These are phyloP conservation scores for Glaciozyma martinii DNA, from an alignment of 768 basidiomycete species.

Conservation along the genomic window DNA sequence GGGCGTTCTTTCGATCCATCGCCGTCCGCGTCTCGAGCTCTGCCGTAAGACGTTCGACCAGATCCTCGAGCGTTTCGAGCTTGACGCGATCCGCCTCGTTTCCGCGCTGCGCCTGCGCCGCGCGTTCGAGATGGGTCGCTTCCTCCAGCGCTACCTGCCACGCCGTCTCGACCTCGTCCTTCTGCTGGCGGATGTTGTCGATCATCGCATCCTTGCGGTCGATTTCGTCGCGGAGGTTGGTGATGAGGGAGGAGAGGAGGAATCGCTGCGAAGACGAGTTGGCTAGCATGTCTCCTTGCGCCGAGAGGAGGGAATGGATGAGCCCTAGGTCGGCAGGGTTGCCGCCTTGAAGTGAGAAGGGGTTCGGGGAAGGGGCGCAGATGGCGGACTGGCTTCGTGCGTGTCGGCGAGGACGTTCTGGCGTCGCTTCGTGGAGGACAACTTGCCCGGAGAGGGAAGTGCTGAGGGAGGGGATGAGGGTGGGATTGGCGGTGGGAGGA, in stretches of 20 bases:
- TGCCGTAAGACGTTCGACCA: slow-evolving; percentile 16
- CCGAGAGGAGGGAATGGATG: slow-evolving; percentile 21
- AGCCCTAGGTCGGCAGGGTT: slow-evolving; percentile 1
- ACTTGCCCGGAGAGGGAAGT: neutral
- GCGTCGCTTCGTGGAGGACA: slow-evolving; percentile 11
- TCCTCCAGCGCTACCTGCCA: neutral
- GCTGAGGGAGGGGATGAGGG: neutral
- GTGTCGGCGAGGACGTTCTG: slow-evolving; percentile 9
- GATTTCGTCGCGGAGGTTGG: slow-evolving; percentile 21
- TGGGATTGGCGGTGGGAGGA: neutral
- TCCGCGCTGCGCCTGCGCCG: neutral
- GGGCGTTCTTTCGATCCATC: neutral
- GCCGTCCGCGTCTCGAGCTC: slow-evolving; percentile 25
- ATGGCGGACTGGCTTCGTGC: slow-evolving; percentile 10
- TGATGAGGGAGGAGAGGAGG: slow-evolving; percentile 15
- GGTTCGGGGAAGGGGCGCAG: slow-evolving; percentile 5
- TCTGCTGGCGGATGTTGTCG: slow-evolving; percentile 12
- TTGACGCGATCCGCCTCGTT: neutral
- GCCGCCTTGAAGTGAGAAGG: neutral
- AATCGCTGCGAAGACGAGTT: slow-evolving; percentile 12
- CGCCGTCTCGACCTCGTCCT: slow-evolving; percentile 2
- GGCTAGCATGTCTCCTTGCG: slow-evolving; percentile 15
- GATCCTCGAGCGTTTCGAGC: slow-evolving; percentile 23
- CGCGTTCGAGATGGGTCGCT: neutral
- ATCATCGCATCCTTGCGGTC: slow-evolving; percentile 18